Evolutionary conservation across 1,284 basidiomycete species (phyloP).

Genomic region (Hemileccinum hortonii): DNA sequence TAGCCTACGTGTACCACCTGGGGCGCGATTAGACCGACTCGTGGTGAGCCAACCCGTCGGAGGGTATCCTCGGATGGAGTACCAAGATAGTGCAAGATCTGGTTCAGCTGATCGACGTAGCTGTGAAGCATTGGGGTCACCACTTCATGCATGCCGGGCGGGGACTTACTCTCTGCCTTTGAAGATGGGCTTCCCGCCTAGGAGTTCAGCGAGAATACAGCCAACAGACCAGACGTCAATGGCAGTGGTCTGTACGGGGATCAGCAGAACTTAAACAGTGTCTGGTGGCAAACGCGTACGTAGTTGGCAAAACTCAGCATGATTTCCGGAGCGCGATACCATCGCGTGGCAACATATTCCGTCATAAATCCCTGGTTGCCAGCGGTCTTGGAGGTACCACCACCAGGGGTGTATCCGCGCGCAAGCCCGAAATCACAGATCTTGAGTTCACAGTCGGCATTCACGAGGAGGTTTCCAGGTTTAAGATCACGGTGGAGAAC

Average conservation of each 20-base stretch:
- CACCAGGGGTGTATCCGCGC: constrained; percentile 87
- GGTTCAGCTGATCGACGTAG: constrained; percentile 98
- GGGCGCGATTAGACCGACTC: constrained; percentile 46
- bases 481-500: constrained; percentile 98
- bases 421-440: constrained; percentile 99
- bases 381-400: constrained; percentile 61
- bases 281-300: constrained; percentile 44
- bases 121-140: constrained; percentile 37
- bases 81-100: constrained; percentile 96
- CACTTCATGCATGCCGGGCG: not conserved
- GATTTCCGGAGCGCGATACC: constrained; percentile 97
- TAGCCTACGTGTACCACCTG: not conserved
- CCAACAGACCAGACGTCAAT: constrained; percentile 99
- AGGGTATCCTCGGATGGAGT: constrained; percentile 97
- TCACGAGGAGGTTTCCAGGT: constrained; percentile 94
- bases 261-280: constrained; percentile 11
- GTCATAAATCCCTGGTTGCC: constrained; percentile 99
- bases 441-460: constrained; percentile 97
- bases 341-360: constrained; percentile 96
- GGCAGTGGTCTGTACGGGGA: constrained; percentile 58
- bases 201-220: constrained; percentile 94
- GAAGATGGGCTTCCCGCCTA: constrained; percentile 97
- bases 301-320: constrained; percentile 98
- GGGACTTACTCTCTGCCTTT: constrained; percentile 88
- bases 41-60: constrained; percentile 88